Base-by-base conservation (phyloP, 2,329 filamentous ascomycete species). In the Dichotomopilus funicola region DNA sequence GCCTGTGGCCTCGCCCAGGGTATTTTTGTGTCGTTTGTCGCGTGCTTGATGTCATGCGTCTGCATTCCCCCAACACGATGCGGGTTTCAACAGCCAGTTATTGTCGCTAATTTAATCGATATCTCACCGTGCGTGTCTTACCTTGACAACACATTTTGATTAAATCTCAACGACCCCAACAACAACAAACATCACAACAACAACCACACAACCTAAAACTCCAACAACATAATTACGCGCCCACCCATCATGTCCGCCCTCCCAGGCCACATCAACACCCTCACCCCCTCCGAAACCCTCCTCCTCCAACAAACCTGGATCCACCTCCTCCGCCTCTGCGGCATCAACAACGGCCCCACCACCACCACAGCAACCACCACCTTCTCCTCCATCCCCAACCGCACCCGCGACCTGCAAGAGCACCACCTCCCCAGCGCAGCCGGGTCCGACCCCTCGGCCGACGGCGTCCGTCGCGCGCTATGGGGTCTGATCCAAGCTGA, bases 271-370 rank as follows among this genome's bases (percentile, higher is more conserved):
- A 51, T 57, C n/a, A 51, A 40, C 33, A 51, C 38, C 51, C 43
- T 57, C 31, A 57, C 51, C 4, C 7, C 12, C n/a, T 35, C 50
- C 13, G 51, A 54, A 9, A 27, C 47, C 12, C 11, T 13, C 33
- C 55, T 55, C 41, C 31, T 58, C 6, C 56, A 58, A 35, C 48
- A 55, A 36, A 49, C 52, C 10, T 58, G 56, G 56, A 34, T 52
- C 33, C 56, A 55, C 37, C 52, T 58, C 43, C 56, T 58, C 49
- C 52, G 48, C 43, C 56, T 58, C 11, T 49, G 52, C 40, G 56
- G 52, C 44, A 44, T 55, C 33, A 12, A 9, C 37, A 40, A 40
- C 12, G 37, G 12, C 37, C 9, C 49, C 7, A 41, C 44, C 19
- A 54, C 46, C 10, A n/a, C 4, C 40, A 10, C 49, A 7, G 46